Evolutionary conservation across 163 green algal genomes (phyloP).

Genomic region (Trebouxia gelatinosa): DNA sequence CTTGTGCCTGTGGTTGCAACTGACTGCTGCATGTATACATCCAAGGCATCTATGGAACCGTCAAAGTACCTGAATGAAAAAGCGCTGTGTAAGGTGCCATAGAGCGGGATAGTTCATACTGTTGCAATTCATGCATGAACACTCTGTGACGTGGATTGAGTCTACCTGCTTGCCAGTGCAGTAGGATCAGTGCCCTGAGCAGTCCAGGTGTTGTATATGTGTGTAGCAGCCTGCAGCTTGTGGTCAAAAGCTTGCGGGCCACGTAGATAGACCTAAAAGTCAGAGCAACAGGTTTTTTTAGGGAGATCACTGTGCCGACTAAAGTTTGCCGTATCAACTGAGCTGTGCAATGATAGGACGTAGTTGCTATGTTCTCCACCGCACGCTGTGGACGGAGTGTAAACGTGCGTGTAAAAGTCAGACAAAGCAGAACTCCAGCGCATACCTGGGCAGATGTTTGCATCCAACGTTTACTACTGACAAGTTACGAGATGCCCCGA

Average conservation of each 20-base stretch:
- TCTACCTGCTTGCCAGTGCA: constrained; percentile 15
- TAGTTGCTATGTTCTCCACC: neutral
- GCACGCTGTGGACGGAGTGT: neutral
- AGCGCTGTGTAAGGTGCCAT: neutral
- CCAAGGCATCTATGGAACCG: neutral
- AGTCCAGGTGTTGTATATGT: constrained; percentile 36
- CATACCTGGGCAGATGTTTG: too few relatives aligned
- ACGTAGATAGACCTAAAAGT: neutral
- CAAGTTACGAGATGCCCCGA: too few relatives aligned
- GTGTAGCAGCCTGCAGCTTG: constrained; percentile 16
- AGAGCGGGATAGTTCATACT: neutral
- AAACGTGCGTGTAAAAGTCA: neutral
- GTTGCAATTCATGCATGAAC: neutral
- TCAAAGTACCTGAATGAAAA: neutral
- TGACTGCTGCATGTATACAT: neutral
- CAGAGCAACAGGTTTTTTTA: neutral
- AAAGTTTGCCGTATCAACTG: neutral
- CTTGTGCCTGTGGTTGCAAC: neutral
- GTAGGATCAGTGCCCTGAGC: neutral
- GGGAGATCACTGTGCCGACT: too few relatives aligned
- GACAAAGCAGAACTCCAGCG: too few relatives aligned
- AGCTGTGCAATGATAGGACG: neutral
- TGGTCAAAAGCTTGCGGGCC: neutral
- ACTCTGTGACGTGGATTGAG: neutral
- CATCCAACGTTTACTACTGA: too few relatives aligned